Evolutionary conservation across 2,329 filamentous ascomycete genomes (phyloP), one percentile per base, ranked within the genome.

Genomic region (Ceratocystis destructans): DNA sequence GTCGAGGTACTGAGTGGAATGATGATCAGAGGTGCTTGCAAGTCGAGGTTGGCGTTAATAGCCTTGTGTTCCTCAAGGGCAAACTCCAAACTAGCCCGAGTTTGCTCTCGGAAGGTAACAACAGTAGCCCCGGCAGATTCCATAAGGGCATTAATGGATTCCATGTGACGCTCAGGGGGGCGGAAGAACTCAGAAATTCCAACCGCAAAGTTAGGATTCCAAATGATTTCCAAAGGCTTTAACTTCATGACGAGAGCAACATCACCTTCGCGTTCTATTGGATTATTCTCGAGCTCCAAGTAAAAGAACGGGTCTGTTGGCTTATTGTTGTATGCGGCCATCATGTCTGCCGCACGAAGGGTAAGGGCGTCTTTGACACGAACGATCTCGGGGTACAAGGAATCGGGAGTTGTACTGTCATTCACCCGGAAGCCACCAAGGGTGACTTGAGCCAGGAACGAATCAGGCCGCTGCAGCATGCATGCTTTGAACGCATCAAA

Each of bases 21-120:
- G 69, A 99, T 97, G 70, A 99, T 95, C 1, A 99, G 83, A 45
- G 94, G 94, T 0, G 94, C 94, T 73, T 96, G 92, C 12, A 99
- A 83, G 74, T 99, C 94, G 55, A 99, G 81, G 71, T 97, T 90
- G 15, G 93, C 93, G 72, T 99, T 96, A 73, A 99, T 87, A 1
- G 94, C 97, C 79, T 96, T 97, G 80, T 99, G 94, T 73, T 99
- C 95, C 72, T 96, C 89, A 2, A 99, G 79, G 0, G 94, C 95
- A 76, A 96, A 99, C 75, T 99, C 92, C 44, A 99, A 83, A 31
- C 94, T 93, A 62, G 94, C 93, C 73, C 95, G 84, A 3, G 95
- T 99, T 77, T 99, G 95, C 74, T 97, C 92, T 44, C 95, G 84
- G 67, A 99, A 80, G 6, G 92, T 93, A 75, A 99, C 93, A 0